Evolutionary conservation across 192 early-diverging fungal species (phyloP), one percentile per base, ranked within the genome.

Genomic region (Rhizoclosmatium sp.): DNA sequence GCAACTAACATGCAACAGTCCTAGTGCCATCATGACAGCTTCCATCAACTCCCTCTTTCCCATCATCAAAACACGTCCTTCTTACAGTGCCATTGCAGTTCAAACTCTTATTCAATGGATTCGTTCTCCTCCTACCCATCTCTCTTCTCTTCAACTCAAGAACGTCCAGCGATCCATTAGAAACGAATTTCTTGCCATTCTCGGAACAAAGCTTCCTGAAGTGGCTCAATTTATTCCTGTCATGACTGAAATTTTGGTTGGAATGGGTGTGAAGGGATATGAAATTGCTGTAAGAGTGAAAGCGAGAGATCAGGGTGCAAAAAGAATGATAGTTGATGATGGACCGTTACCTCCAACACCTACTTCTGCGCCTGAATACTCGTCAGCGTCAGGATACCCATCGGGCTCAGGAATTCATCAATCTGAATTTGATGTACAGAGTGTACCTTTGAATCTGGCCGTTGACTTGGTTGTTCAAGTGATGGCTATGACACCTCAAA

Each of bases 131-230:
- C 51, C 0, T n/a, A 16, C 71, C 7, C 60, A 66, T 3, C 49
- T 87, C 19, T 59, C 78, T 1, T 56, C 72, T 2, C 47, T 82
- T 1, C 75, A 85, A 59, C 12, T 23, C 14, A 81, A 76, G 58
- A 83, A 80, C 61, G 79, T 87, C 14, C 60, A 81, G 61, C 45
- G 86, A 16, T 79, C 86, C 5, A 78, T 87, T 21, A 81, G 83
- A 71, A 80, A 83, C 59, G 78, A 73, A n/a, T 71, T 87, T 44
- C 42, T 87, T n/a, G 58, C 82, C 12, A 23, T 73, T 9, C 59
- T 85, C n/a, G 42, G 61, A 23, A 64, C 42, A 39, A 79, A 76
- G 60, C 21, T 70, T 19, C 65, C 75, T 1, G 80, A 80, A 56
- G 65, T 72, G 23, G 40, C 72, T 23, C 47, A 66, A 10, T 82